Conservation (phyloP, 805 yeast species). For the Ogataea allantospora region DNA sequence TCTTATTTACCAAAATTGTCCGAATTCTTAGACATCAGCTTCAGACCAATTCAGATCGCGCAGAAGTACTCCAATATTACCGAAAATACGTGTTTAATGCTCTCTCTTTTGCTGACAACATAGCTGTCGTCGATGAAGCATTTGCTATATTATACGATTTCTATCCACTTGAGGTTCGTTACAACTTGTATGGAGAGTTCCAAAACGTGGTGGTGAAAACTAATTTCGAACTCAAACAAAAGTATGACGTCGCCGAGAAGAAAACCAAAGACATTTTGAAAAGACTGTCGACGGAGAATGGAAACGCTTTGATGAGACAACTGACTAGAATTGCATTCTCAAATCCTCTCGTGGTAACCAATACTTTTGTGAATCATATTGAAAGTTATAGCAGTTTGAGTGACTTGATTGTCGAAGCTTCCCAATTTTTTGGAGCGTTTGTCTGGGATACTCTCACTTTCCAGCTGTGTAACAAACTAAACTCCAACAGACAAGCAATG, state of each 20-base stretch:
- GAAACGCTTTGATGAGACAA: slow-evolving; percentile 66
- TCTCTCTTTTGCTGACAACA: slow-evolving; percentile 51
- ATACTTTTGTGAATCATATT: slow-evolving; percentile 71
- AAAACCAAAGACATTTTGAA: slow-evolving; percentile 76
- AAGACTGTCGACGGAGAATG: slow-evolving; percentile 78
- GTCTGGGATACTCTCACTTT: slow-evolving; percentile 86
- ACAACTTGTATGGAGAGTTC: slow-evolving; percentile 78
- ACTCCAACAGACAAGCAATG: slow-evolving; percentile 62
- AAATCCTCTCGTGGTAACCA: slow-evolving; percentile 77
- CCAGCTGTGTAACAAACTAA: slow-evolving; percentile 67
- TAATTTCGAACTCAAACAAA: slow-evolving; percentile 52
- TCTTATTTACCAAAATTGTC: slow-evolving; percentile 55
- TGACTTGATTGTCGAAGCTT: slow-evolving; percentile 73
- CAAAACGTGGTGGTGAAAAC: slow-evolving; percentile 55
- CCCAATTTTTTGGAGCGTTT: slow-evolving; percentile 67
- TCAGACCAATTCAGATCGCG: slow-evolving; percentile 19
- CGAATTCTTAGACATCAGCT: slow-evolving; percentile 52
- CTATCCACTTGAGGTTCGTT: slow-evolving; percentile 64
- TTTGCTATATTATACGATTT: slow-evolving; percentile 46
- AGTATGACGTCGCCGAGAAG: slow-evolving; percentile 68
- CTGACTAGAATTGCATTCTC: slow-evolving; percentile 69
- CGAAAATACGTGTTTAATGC: slow-evolving; percentile 69
- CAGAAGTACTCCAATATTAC: slow-evolving; percentile 57
- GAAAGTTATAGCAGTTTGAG: slow-evolving; percentile 91
- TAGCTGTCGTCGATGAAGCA: slow-evolving; percentile 59